Evolutionary conservation across 495 filamentous ascomycete genomes (phyloP), one percentile per base, ranked within the genome.

Genomic region (Terfezia boudieri): DNA sequence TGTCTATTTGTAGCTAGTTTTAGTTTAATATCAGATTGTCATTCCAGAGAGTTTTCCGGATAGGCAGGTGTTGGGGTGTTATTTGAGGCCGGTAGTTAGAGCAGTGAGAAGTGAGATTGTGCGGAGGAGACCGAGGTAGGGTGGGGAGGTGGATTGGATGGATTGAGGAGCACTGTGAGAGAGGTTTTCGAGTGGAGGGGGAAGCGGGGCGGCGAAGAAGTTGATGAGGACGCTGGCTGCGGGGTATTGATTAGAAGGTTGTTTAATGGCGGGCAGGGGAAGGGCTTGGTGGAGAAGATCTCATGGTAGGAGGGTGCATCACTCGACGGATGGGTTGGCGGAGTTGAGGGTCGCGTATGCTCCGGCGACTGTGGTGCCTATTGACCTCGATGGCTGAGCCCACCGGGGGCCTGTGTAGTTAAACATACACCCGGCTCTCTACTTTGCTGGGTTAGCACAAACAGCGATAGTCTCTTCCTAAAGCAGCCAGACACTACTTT

Each of bases 1-100:
- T n/a, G n/a, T n/a, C n/a, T n/a, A n/a, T n/a, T n/a, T n/a, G n/a
- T n/a, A n/a, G n/a, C n/a, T n/a, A n/a, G n/a, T n/a, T n/a, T n/a
- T n/a, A n/a, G n/a, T n/a, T n/a, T n/a, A n/a, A n/a, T n/a, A n/a
- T n/a, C n/a, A 76, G 3, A 68, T 96, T 53, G 71, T 67, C 5
- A 82, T n/a, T 96, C 12, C 89, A 90, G 2, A 81, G 84, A 70
- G 20, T n/a, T 99, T 96, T 60, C 90, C 90, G 0, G 80, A 84
- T 57, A 70, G 69, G 53, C 79, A 81, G 20, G 77, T 94, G 22
- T 70, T 95, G 26, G 72, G 83, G 17, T 94, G 83, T 60, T 96
- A 99, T 58, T 87, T 81, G 7, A 76, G 83, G 57, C 90, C 90
- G 0, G 77, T 80, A 0, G 80, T 96, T 9, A 94, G 87, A 6